Evolutionary conservation across 2,329 filamentous ascomycete genomes (phyloP), one percentile per base, ranked within the genome.

Genomic region (Penicillium sp.): DNA sequence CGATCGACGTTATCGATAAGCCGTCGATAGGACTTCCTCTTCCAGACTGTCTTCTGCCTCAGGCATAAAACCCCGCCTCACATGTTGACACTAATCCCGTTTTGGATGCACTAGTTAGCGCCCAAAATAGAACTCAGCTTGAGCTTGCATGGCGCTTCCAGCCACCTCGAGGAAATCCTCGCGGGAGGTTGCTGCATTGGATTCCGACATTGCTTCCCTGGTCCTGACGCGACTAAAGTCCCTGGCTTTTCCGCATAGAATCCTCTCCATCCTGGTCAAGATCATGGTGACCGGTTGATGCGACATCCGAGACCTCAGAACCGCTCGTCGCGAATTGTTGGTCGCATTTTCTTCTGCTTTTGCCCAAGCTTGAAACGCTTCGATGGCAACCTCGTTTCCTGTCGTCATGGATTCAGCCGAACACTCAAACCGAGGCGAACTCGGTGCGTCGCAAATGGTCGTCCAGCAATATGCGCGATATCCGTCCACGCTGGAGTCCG

Each of bases 401-500:
- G 47, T 55, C 32, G 55, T 54, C 33, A 59, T 54, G 50, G 48
- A 50, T 6, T 42, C 51, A 6, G 42, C 35, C 12, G 44, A 57
- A 30, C 55, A 54, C 8, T 31, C 51, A 18, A 57, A 52, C 15
- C 48, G 51, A 11, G 45, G 41, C 22, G 59, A 59, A 16, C 40
- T 58, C 30, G 46, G 45, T 35, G 44, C 42, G 12, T 44, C 49
- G 28, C 56, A 55, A 20, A 54, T 62, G 42, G 56, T 64, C 20
- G 51, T 64, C 39, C 62, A 64, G 41, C 63, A 65, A 39, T 66
- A 64, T 54, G 61, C 62, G 11, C 55, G 60, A 39, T 66, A 64
- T 45, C 55, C 62, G 18, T 27, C 61, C 11, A 47, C 52, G 2
- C 44, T 64, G 38, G 62, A 65, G 28, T 54, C 59, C 6, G 51